phyloP scores from a whole-genome alignment of 208 protist genomes.

The Crithidia acanthocephali region DNA sequence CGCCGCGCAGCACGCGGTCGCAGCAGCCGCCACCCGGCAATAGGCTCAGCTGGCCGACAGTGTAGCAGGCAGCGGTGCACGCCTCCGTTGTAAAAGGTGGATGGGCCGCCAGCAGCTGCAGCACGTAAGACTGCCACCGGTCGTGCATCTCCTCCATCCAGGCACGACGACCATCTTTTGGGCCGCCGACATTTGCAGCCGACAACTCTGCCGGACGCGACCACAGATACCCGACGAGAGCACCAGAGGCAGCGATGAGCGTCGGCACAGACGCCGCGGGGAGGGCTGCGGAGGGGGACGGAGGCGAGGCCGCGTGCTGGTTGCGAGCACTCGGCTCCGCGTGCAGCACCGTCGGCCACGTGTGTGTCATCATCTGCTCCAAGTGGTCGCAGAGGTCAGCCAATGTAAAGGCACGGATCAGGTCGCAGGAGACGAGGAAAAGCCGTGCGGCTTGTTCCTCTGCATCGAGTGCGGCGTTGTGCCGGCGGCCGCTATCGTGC shows the following conservation, averaged over 20 bases:
- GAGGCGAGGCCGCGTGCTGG: not conserved
- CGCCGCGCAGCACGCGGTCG: conserved; percentile 27
- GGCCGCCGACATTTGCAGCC: not conserved
- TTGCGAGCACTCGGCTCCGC: not conserved
- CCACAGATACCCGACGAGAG: conserved; percentile 24
- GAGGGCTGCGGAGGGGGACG: not conserved
- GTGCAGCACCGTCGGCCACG: conserved; percentile 18
- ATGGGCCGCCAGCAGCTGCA: conserved; percentile 45
- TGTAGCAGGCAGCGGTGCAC: conserved; percentile 45
- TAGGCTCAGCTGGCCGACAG: conserved; percentile 47
- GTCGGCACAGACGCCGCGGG: conserved; percentile 4
- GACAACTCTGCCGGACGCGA: not conserved
- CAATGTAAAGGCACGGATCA: conserved; percentile 12
- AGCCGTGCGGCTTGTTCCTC: conserved; percentile 20
- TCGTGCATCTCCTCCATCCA: conserved; percentile 6
- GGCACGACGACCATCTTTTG: not conserved
- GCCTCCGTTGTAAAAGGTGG: conserved; percentile 48
- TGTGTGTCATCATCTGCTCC: conserved; percentile 19
- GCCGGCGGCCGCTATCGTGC: conserved; percentile 1
- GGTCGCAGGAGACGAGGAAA: conserved; percentile 31
- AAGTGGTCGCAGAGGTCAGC: conserved; percentile 18
- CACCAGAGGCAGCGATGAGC: conserved; percentile 31
- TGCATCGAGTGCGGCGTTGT: conserved; percentile 6
- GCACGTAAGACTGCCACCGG: conserved; percentile 32
- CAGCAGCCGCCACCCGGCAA: conserved; percentile 27